A percentile compares a stretch with the other conserved stretches of the same genome.
These are phyloP conservation scores for Volvox carteri DNA, from an alignment of 163 green algal genomes.

Conservation along the genomic window DNA sequence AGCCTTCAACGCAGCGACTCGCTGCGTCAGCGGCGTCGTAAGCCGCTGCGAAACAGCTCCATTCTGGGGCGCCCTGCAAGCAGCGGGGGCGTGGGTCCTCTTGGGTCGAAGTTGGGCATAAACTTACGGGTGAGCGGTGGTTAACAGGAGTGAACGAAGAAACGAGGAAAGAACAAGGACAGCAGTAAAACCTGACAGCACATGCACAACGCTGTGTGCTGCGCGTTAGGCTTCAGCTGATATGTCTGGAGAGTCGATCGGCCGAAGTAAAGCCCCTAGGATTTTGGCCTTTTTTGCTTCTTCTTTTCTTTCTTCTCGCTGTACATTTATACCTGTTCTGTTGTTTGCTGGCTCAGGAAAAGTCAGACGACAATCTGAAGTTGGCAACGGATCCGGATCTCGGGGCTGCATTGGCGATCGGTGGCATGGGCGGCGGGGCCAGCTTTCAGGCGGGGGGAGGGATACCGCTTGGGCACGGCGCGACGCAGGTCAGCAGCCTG, in stretches of 20 bases:
- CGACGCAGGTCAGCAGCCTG: constrained; percentile 42
- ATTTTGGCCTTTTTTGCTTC: too few species aligned
- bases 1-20: constrained; percentile 42
- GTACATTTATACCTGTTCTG: too few species aligned
- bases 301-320: too few species aligned
- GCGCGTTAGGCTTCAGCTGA: too few species aligned
- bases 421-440: background rate
- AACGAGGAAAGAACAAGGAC: too few species aligned
- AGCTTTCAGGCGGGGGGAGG: background rate
- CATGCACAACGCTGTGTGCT: too few species aligned
- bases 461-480: background rate
- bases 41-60: constrained; percentile 53
- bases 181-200: too few species aligned
- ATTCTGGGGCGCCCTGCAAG: constrained; percentile 38
- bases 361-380: constrained; percentile 52
- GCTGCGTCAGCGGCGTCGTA: constrained; percentile 51
- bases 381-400: constrained; percentile 20
- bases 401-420: background rate
- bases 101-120: constrained; percentile 14
- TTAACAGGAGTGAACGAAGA: too few species aligned
- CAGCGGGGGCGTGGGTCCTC: constrained; percentile 26
- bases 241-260: too few species aligned
- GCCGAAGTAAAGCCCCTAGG: too few species aligned
- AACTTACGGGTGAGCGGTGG: constrained; percentile 17
- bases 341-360: constrained; percentile 49